Evolutionary conservation across 139 green algal species (phyloP).

Genomic region (Chlorella sp.): DNA sequence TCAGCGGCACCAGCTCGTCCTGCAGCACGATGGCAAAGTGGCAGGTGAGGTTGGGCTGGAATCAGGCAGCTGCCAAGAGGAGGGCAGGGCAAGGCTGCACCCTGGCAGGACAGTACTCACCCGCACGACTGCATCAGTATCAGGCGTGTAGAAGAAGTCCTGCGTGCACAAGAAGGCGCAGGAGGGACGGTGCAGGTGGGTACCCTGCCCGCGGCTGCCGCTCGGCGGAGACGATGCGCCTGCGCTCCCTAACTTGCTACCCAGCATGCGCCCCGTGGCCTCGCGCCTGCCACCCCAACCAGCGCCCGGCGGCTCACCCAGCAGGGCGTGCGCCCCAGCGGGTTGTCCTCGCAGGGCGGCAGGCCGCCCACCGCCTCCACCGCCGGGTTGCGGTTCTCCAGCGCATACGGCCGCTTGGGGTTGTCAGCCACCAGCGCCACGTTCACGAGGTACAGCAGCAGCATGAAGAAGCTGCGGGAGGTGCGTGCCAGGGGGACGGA

Average conservation of each 20-base stretch:
- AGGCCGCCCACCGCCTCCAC: slow-evolving; percentile 50
- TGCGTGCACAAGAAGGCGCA: too few species aligned
- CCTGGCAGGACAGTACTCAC: neutral
- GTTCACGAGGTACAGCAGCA: slow-evolving; percentile 84
- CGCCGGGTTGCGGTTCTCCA: slow-evolving; percentile 35
- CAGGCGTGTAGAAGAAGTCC: slow-evolving; percentile 77
- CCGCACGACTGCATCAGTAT: slow-evolving; percentile 39
- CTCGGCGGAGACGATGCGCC: too few species aligned
- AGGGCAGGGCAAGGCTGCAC: neutral
- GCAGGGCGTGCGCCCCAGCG: slow-evolving; percentile 75
- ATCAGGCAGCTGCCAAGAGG: too few species aligned
- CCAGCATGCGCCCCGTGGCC: too few species aligned
- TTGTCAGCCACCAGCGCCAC: slow-evolving; percentile 66
- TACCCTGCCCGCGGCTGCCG: too few species aligned
- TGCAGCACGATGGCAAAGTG: slow-evolving; percentile 22
- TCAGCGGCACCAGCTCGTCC: slow-evolving; percentile 60
- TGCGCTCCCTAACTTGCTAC: too few species aligned
- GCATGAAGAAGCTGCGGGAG: slow-evolving; percentile 88
- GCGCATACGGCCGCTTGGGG: slow-evolving; percentile 29
- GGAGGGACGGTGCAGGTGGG: too few species aligned
- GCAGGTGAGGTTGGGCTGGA: neutral
- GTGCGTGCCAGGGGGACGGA: too few species aligned
- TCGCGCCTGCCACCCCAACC: too few species aligned
- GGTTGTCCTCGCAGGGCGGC: slow-evolving; percentile 64
- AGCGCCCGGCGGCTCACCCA: neutral